Conservation (phyloP, 345 rosid genomes). For the Camelina laxa region DNA sequence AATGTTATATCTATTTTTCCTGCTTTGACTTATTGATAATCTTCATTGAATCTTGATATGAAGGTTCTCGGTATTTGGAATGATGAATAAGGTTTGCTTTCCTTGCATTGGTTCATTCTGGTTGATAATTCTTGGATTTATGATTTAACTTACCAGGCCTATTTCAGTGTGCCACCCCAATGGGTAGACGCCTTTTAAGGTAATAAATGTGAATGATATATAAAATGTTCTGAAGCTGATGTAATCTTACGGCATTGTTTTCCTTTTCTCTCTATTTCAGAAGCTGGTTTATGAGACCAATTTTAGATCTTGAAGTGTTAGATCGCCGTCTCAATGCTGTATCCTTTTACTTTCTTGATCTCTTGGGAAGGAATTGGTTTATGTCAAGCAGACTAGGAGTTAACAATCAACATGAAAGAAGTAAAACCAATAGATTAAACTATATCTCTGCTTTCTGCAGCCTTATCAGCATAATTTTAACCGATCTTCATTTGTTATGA, state of each 20-base stretch:
- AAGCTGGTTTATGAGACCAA: slow-evolving; percentile 98
- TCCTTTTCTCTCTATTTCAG: slow-evolving; percentile 50
- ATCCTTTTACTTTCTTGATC: slow-evolving; percentile 57
- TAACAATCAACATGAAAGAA: slow-evolving; percentile 23
- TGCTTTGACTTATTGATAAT: slow-evolving; percentile 33
- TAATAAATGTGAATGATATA: slow-evolving; percentile 36
- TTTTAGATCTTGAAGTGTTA: slow-evolving; percentile 73
- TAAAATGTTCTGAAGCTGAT: slow-evolving; percentile 25
- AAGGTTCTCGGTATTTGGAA: slow-evolving; percentile 98
- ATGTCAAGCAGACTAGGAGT: slow-evolving; percentile 29
- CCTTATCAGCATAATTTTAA: slow-evolving; percentile 2
- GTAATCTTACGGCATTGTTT: slow-evolving; percentile 28
- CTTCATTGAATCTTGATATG: slow-evolving; percentile 43
- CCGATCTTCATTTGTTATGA: slow-evolving; percentile 11
- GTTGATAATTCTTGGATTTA: slow-evolving; percentile 34
- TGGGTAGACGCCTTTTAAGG: slow-evolving; percentile 93
- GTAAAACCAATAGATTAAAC: slow-evolving; percentile 7
- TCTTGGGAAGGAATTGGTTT: slow-evolving; percentile 29
- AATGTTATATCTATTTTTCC: slow-evolving; percentile 21
- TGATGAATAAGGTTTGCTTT: slow-evolving; percentile 89
- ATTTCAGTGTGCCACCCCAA: slow-evolving; percentile 87
- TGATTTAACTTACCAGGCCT: slow-evolving; percentile 45
- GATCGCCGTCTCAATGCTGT: slow-evolving; percentile 85
- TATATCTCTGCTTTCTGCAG: slow-evolving; percentile 24
- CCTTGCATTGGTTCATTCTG: slow-evolving; percentile 35